phyloP scores from a whole-genome alignment of 495 filamentous ascomycete species.

The Chlorociboria aeruginascens region DNA sequence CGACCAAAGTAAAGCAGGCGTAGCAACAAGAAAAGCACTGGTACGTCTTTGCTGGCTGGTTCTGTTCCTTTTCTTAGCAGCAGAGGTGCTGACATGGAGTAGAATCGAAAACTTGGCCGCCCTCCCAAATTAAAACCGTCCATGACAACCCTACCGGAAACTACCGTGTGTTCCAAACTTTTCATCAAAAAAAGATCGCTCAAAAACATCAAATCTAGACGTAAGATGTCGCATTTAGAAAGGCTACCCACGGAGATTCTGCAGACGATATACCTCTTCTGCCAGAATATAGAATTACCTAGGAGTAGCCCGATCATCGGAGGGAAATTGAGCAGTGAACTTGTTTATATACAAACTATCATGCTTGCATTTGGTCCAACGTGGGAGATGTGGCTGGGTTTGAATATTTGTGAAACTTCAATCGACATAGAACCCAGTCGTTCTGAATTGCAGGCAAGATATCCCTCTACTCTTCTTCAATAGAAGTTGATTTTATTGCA shows the following conservation, averaged over 20 bases:
- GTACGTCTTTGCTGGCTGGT: constrained; percentile 1
- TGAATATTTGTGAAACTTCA: neutral
- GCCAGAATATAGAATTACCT: constrained; percentile 36
- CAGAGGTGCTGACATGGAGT: neutral
- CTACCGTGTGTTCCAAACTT: neutral
- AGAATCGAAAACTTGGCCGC: constrained; percentile 9
- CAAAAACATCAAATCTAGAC: constrained; percentile 14
- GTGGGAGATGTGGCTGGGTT: constrained; percentile 11
- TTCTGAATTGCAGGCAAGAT: constrained; percentile 2
- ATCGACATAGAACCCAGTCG: neutral
- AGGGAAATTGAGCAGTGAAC: constrained; percentile 14
- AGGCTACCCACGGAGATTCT: constrained; percentile 40
- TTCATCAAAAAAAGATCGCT: constrained; percentile 3
- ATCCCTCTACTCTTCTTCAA: neutral
- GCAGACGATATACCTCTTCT: constrained; percentile 39
- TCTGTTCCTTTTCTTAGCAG: neutral
- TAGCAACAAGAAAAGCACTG: constrained; percentile 8
- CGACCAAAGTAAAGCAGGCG: constrained; percentile 7
- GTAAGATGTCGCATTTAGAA: constrained; percentile 31
- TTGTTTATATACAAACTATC: constrained; percentile 11
- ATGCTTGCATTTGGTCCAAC: constrained; percentile 12
- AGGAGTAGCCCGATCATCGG: constrained; percentile 21
- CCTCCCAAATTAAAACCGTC: constrained; percentile 1
- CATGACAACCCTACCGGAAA: neutral
- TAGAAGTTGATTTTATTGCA: constrained; percentile 16